These are phyloP conservation scores for Phytophthora hybrid DNA, from an alignment of 352 stramenopile genomes.

Conservation along the genomic window DNA sequence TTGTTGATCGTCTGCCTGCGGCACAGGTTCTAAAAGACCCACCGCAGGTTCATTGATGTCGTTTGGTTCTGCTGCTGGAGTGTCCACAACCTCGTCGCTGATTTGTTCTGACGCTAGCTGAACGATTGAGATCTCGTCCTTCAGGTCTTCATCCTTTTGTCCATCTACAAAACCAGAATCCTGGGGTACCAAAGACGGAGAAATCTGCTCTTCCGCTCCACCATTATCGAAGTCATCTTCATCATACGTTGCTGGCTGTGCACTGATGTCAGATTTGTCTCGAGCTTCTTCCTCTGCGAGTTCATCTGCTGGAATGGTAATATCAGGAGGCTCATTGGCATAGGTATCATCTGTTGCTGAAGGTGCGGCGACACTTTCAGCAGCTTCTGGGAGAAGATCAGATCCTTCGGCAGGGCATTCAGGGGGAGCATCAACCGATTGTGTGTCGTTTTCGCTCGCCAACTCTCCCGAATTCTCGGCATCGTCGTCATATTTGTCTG, in stretches of 20 bases:
- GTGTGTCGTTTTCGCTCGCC: background rate
- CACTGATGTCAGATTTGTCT: background rate
- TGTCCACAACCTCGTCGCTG: background rate
- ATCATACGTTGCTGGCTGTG: constrained; percentile 24
- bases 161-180: constrained; percentile 1
- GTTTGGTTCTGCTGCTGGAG: background rate
- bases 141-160: constrained; percentile 5
- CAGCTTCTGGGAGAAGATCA: background rate
- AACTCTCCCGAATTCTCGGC: background rate
- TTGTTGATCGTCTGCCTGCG: background rate
- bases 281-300: constrained; percentile 5
- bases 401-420: constrained; percentile 10
- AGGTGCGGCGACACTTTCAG: background rate
- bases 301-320: background rate
- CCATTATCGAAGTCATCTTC: constrained; percentile 38
- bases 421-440: background rate
- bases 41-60: background rate
- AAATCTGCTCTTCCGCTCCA: constrained; percentile 3
- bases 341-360: background rate
- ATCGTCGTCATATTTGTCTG: constrained; percentile 2
- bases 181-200: background rate
- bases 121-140: background rate
- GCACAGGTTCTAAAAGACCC: background rate
- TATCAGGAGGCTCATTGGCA: constrained; percentile 14
- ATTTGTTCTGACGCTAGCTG: background rate